Evolutionary conservation across 331 rosid genomes (phyloP).

Genomic region (Rhamnella rubrinervis): DNA sequence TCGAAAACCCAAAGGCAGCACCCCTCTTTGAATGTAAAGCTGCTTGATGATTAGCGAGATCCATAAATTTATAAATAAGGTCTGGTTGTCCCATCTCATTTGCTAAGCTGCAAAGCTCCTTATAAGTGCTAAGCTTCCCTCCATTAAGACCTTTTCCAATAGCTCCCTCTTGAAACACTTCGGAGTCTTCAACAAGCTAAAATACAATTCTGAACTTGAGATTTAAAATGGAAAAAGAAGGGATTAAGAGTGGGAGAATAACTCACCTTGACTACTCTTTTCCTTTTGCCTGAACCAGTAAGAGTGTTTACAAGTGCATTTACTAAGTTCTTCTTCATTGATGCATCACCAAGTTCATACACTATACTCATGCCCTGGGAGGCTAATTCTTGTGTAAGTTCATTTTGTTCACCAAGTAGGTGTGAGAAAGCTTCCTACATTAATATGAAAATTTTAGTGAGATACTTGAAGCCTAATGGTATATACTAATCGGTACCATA

Average conservation of each 20-base stretch:
- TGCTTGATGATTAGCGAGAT: conserved; percentile 93
- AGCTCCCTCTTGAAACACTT: conserved; percentile 91
- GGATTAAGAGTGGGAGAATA: conserved; percentile 20
- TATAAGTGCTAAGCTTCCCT: conserved; percentile 91
- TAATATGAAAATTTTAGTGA: conserved; percentile 16
- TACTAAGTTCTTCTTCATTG: conserved; percentile 83
- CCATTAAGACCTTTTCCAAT: conserved; percentile 81
- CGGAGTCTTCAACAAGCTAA: conserved; percentile 93
- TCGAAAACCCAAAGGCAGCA: conserved; percentile 98
- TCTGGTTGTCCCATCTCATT: conserved; percentile 99
- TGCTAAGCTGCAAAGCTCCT: conserved; percentile 93
- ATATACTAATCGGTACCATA: no score
- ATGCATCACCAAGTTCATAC: conserved; percentile 88
- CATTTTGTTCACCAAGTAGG: conserved; percentile 91
- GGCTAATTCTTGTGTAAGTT: conserved; percentile 95
- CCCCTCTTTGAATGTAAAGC: conserved; percentile 89
- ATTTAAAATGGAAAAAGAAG: neutral
- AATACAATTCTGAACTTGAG: conserved; percentile 19
- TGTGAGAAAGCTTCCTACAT: conserved; percentile 96
- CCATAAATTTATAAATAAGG: conserved; percentile 95
- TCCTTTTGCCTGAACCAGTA: conserved; percentile 90
- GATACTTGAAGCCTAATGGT: conserved; percentile 1
- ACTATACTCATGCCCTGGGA: conserved; percentile 99
- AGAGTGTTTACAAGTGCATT: conserved; percentile 82
- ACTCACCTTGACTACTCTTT: conserved; percentile 92